Percentiles rank a stretch among this genome's conserved stretches.
Conservation (phyloP, 257 asterid genomes). For the Solanum gandarillasii region DNA sequence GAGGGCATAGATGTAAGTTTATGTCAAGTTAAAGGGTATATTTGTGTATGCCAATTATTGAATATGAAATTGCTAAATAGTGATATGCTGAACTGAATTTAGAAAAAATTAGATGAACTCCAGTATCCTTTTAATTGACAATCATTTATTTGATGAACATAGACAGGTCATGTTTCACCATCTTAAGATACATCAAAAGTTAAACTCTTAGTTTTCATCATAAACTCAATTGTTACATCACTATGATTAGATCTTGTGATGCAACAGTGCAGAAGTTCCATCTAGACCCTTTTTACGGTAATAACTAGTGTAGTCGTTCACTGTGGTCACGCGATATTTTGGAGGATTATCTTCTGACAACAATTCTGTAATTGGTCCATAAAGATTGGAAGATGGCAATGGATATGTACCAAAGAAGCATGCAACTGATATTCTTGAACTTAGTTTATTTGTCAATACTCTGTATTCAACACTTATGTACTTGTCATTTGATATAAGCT, state of each 20-base stretch:
- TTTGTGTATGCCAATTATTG: too few relatives aligned
- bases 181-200: background rate
- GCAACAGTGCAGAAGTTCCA: conserved; percentile 34
- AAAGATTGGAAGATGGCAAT: conserved; percentile 16
- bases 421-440: conserved; percentile 53
- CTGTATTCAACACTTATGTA: conserved; percentile 43
- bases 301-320: conserved; percentile 26
- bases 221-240: background rate
- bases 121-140: too few relatives aligned
- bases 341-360: conserved; percentile 39
- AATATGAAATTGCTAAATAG: too few relatives aligned
- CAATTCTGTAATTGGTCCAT: conserved; percentile 51
- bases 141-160: too few relatives aligned
- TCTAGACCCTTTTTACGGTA: conserved; percentile 36
- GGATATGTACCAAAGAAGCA: conserved; percentile 40
- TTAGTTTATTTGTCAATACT: conserved; percentile 28
- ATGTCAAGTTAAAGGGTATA: too few relatives aligned
- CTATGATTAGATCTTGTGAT: conserved; percentile 32
- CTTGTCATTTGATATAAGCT: conserved; percentile 59
- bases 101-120: too few relatives aligned
- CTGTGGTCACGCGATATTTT: conserved; percentile 43
- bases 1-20: too few relatives aligned
- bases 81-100: too few relatives aligned
- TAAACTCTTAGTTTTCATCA: background rate
- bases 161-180: too few relatives aligned